phyloP scores from a whole-genome alignment of 2,329 filamentous ascomycete genomes.

The Botrytis hyacinthi region DNA sequence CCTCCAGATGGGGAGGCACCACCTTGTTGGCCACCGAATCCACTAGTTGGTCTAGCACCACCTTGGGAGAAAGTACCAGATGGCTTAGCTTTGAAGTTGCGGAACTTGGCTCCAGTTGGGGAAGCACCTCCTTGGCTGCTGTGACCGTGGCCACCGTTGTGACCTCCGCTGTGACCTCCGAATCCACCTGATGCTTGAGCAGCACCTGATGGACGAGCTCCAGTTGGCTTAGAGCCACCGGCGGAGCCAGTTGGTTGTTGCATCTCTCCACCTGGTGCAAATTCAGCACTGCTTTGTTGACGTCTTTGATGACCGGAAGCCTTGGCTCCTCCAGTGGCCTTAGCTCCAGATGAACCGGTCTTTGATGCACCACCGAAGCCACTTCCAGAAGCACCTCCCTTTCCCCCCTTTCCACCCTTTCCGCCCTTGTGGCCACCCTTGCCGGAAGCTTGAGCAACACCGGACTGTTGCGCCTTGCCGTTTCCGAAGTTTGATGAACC shows the following conservation, averaged over 20 bases:
- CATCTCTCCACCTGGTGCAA: neutral
- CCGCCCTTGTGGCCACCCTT: neutral
- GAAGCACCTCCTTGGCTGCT: neutral
- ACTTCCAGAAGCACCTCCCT: neutral
- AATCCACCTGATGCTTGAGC: neutral
- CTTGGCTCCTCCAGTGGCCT: neutral
- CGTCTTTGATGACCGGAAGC: constrained; percentile 14
- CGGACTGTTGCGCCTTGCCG: neutral
- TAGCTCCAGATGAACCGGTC: neutral
- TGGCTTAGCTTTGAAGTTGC: neutral
- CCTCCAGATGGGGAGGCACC: neutral
- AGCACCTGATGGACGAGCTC: neutral
- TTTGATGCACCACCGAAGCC: neutral
- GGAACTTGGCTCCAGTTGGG: constrained; percentile 2
- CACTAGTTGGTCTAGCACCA: constrained; percentile 1
- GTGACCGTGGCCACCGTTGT: neutral
- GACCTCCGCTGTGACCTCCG: neutral
- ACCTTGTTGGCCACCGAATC: neutral
- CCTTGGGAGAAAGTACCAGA: neutral
- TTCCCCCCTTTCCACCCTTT: constrained; percentile 5
- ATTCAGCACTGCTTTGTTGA: neutral
- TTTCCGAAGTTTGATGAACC: neutral
- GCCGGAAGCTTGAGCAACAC: neutral
- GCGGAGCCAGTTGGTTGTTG: neutral
- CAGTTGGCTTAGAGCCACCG: neutral